Base-by-base conservation (phyloP, 805 yeast species). In the Candida hungchunana region DNA sequence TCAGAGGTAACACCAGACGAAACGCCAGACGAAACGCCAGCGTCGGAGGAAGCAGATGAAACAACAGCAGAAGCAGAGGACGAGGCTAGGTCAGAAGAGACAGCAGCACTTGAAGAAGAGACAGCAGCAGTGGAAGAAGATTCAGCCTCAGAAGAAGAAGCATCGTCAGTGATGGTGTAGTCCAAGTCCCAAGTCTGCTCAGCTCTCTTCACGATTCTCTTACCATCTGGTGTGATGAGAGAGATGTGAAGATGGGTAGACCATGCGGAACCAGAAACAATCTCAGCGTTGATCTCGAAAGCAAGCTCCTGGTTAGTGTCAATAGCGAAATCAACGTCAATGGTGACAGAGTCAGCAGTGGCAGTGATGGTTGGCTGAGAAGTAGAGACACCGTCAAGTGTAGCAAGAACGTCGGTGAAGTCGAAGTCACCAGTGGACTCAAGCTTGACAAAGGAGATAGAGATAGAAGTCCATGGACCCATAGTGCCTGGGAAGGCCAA, bases 401-500 rank as follows among this genome's bases (percentile, higher is more conserved):
- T 36, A 18, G 42, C 40, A 7, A 20, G 22, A 11, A 41, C 32
- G 18, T 28, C 29, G 11, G 34, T 27, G 36, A 32, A 46, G 18
- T 18, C 35, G 33, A 44, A 44, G 11, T 25, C 15, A 34, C 44
- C 48, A 15, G 14, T 14, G 13, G 33, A 23, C 10, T 7, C 18
- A 15, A 23, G 21, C 5, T 18, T 31, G 18, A 32, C 6, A 6
- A 28, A 37, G 11, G 31, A 26, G 8, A 45, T 4, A 2, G 29
- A 30, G 27, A 42, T 36, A 5, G 26, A 26, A 18, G 36, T 29
- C 53, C 53, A 46, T 34, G 51, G 33, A 7, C 13, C 26, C 2
- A 31, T 24, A 12, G 26, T n/a, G 18, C 16, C 30, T 26, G 25
- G 35, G 12, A 31, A 7, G 16, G 7, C 14, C 13, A 31, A 11